Conservation (phyloP, 176 grass and related monocot genomes). For the Carex littledalei region DNA sequence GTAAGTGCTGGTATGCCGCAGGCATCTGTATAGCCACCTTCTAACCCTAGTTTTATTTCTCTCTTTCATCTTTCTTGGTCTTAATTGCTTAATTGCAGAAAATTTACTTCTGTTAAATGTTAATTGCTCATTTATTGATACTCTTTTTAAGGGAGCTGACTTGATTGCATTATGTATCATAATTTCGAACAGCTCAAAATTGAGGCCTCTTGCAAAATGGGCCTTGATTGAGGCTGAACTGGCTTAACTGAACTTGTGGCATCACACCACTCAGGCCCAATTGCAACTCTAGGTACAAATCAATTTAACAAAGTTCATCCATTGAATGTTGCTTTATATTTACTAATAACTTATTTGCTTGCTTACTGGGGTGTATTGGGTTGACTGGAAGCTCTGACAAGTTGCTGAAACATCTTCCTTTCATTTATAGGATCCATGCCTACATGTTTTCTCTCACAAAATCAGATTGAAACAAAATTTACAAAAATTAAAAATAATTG, state of each 20-base stretch:
- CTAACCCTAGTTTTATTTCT: not conserved
- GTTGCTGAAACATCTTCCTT: slow-evolving; percentile 99
- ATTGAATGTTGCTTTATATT: not conserved
- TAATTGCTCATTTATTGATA: not conserved
- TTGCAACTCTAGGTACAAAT: not conserved
- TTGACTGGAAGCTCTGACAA: slow-evolving; percentile 92
- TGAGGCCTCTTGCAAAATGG: not conserved
- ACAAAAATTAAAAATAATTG: not conserved
- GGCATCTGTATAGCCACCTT: not conserved
- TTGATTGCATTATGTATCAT: not conserved
- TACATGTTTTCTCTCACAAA: slow-evolving; percentile 18
- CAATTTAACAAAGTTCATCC: not conserved
- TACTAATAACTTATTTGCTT: not conserved
- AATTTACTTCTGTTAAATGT: not conserved
- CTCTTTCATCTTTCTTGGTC: not conserved
- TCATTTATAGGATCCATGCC: slow-evolving; percentile 99
- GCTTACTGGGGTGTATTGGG: slow-evolving; percentile 85
- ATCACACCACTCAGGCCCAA: not conserved
- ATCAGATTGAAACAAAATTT: slow-evolving; percentile 8
- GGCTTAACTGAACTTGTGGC: not conserved
- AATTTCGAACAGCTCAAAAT: not conserved
- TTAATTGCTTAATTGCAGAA: not conserved
- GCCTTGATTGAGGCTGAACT: not conserved
- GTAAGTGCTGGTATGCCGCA: not conserved
- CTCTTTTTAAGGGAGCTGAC: not conserved